phyloP scores from a whole-genome alignment of 495 filamentous ascomycete species.

The Aspergillus heteromorphus region DNA sequence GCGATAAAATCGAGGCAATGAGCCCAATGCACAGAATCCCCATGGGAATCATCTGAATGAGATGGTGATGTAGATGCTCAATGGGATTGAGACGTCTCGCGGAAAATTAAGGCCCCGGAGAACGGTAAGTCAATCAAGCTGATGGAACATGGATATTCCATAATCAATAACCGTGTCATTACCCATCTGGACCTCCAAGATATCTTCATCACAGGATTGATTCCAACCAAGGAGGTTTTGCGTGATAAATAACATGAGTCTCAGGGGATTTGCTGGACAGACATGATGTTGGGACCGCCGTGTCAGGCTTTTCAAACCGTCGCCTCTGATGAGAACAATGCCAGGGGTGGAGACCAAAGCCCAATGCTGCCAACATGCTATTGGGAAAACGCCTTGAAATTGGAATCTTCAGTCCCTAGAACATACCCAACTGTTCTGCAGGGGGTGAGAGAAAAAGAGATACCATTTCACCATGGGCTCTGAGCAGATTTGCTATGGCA shows the following conservation, averaged over 20 bases:
- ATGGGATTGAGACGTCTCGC: constrained; percentile 2
- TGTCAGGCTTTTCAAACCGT: background rate
- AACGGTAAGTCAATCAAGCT: constrained; percentile 43
- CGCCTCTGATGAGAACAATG: background rate
- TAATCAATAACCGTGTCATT: background rate
- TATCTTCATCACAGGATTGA: no score
- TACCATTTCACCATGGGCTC: no score
- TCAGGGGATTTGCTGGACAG: background rate
- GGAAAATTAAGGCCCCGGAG: constrained; percentile 7
- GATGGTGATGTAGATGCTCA: background rate
- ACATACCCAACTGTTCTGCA: background rate
- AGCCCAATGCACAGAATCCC: constrained; percentile 10
- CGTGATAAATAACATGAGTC: background rate
- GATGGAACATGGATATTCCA: constrained; percentile 45
- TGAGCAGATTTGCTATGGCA: no score
- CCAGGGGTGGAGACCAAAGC: background rate
- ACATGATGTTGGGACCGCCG: background rate
- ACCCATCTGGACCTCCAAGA: background rate
- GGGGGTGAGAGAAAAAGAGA: no score
- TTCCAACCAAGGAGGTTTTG: no score
- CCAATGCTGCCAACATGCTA: background rate
- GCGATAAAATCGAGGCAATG: constrained; percentile 17
- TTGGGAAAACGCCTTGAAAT: background rate
- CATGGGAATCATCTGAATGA: background rate
- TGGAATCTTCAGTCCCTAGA: background rate